Evolutionary conservation across 768 basidiomycete genomes (phyloP), one percentile per base, ranked within the genome.

Genomic region (Flagelloscypha sp.): DNA sequence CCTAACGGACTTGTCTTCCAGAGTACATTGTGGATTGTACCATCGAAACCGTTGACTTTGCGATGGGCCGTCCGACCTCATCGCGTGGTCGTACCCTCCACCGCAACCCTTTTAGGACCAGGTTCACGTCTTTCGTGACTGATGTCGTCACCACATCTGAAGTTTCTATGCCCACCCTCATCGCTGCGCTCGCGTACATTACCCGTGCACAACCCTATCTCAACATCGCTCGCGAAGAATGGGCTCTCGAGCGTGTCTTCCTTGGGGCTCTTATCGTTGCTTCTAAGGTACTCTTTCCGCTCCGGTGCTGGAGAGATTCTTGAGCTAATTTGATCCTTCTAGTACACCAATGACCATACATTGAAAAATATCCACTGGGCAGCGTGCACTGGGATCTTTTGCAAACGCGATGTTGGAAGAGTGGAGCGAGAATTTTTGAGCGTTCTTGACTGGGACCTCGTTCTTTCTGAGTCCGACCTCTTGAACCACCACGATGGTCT

Each of bases 241-340:
- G 84, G 84, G 89, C 88, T 10, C 68, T 84, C 32, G 87, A 92
- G 58, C 78, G 89, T 27, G 88, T 93, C 20, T 92, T 93, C 61
- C 73, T 93, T 27, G 89, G 89, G 33, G 79, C 87, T n/a, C 58
- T 92, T 44, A 90, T 93, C 57, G 66, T 75, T 30, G 88, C 89
- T 6, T 81, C 81, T 61, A 93, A 92, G 69, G 81, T 84, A 53
- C 45, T 53, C 58, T 42, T 45, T 35, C 33, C 18, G 8, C 33
- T 13, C n/a, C n/a, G n/a, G n/a, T n/a, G n/a, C n/a, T n/a, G n/a
- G n/a, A n/a, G n/a, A n/a, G n/a, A n/a, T n/a, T n/a, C n/a, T n/a
- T n/a, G n/a, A n/a, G n/a, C n/a, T n/a, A n/a, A n/a, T n/a, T n/a
- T n/a, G n/a, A n/a, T n/a, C n/a, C n/a, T n/a, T n/a, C n/a, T n/a